Base-by-base conservation (phyloP, 1,139 yeast species). In the Diutina catenulata region DNA sequence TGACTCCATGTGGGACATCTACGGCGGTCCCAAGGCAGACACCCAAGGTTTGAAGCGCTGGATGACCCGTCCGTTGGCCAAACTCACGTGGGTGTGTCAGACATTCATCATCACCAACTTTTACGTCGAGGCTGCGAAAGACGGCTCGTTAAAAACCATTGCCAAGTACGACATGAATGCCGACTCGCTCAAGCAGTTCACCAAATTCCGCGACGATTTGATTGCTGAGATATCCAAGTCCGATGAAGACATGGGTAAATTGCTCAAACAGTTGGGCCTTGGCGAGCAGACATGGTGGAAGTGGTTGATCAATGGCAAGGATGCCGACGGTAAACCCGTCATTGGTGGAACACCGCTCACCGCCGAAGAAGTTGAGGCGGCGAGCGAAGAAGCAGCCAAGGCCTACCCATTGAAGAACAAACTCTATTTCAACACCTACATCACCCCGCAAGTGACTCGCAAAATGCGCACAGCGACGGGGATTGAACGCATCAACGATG, bases 261-360 rank as follows among this genome's bases (percentile, higher is more conserved):
- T n/a, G n/a, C n/a, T n/a, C n/a, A n/a, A n/a, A n/a, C n/a, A n/a
- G n/a, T n/a, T n/a, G n/a, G n/a, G n/a, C n/a, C n/a, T 11, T 3
- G 21, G 21, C 14, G 35, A 31, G 21, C 18, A 14, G 6, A n/a
- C 24, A n/a, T 31, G 35, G 35, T 31, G 35, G 22, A 21, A 21
- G 4, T 31, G 25, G 25, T 11, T 31, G 4, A 24, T 21, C 8
- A 31, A 21, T 14, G 35, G 35, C 18, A 31, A 31, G 15, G 13
- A 20, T n/a, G 14, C n/a, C 4, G 14, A 18, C 6, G 35, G 35
- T 3, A 31, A 21, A 10, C 5, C 35, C 7, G 7, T 31, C 10
- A 13, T 31, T 10, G 24, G 14, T 14, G 15, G 25, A 11, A n/a
- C 5, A 3, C 5, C 5, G 9, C 10, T 31, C 10, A n/a, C 7